Evolutionary conservation across 768 basidiomycete species (phyloP), one percentile per base, ranked within the genome.

Genomic region (Calocybe gangraenosa): DNA sequence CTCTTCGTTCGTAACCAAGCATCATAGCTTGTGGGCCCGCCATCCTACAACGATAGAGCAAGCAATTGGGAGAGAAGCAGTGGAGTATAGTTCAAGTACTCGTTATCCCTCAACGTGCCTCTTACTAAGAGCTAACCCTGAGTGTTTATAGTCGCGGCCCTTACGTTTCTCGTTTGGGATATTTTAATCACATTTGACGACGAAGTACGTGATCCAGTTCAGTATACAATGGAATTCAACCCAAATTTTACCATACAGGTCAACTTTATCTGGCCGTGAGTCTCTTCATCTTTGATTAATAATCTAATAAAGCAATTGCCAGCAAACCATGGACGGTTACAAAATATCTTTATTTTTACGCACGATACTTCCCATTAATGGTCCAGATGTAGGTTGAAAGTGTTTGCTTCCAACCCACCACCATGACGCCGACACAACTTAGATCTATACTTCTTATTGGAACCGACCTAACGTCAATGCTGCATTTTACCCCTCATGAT

Each of bases 221-320:
- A 4, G 7, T 40, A 13, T 25, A 15, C 19, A 34, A 23, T 32
- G 17, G 15, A 25, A 21, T 20, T 25, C 47, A 22, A 47, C 30
- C 7, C 28, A 18, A 6, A 14, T 6, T 35, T 7, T 10, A 15
- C 22, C 33, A 25, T 25, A 30, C 25, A 71, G 69, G 62, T 71
- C 37, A 58, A 60, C 42, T 58, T 63, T 39, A 64, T 73, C 3
- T 73, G 71, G 70, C 62, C 68, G 69, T 70, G 47, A 57, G 69
- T 63, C 17, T 7, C 17, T 35, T 4, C n/a, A 35, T 35, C 13
- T 14, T n/a, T 35, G 8, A 8, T 14, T 8, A 8, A 31, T 31
- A 8, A 8, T 8, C 14, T 7, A 15, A 32, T 3, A 44, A 33
- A 23, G 19, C 31, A 19, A 11, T 21, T 21, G 40, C 20, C 43